phyloP scores from a whole-genome alignment of 768 basidiomycete species.

The Lyophyllum semitale region DNA sequence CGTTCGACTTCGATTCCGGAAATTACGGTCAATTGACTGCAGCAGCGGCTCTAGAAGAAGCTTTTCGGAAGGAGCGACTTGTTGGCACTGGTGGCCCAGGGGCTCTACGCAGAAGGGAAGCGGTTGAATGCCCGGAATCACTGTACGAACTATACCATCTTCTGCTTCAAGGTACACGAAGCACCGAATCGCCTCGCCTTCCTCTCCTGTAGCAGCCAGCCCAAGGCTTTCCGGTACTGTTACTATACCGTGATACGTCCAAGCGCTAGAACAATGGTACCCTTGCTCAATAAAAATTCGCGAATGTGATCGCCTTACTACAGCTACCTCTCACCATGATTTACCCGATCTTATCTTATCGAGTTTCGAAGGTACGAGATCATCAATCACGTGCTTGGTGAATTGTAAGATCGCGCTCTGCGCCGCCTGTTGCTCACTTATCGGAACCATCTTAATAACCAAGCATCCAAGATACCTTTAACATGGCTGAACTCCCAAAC shows the following conservation, averaged over 20 bases:
- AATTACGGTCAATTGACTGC: not conserved
- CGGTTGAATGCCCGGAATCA: not conserved
- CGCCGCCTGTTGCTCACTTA: constrained; percentile 6
- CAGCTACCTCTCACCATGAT: not conserved
- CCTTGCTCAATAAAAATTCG: not conserved
- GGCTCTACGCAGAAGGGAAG: not conserved
- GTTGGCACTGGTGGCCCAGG: not conserved
- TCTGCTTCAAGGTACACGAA: not conserved
- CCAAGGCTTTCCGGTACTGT: not conserved
- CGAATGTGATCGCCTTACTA: not conserved
- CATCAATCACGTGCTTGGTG: constrained; percentile 19
- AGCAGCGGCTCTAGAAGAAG: not conserved
- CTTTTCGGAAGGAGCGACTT: not conserved
- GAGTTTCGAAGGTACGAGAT: constrained; percentile 13
- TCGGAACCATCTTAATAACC: constrained; percentile 16
- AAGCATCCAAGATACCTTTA: constrained; percentile 13
- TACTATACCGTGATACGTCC: too few species aligned
- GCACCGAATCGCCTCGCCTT: not conserved
- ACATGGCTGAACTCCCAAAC: constrained; percentile 41
- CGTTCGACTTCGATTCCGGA: constrained; percentile 1
- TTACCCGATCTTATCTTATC: not conserved
- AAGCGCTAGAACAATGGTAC: too few species aligned
- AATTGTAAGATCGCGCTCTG: constrained; percentile 12
- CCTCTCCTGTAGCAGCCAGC: not conserved
- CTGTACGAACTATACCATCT: not conserved